These are phyloP conservation scores for Scorias spongiosa DNA, from an alignment of 2,329 filamentous ascomycete species.

Conservation along the genomic window DNA sequence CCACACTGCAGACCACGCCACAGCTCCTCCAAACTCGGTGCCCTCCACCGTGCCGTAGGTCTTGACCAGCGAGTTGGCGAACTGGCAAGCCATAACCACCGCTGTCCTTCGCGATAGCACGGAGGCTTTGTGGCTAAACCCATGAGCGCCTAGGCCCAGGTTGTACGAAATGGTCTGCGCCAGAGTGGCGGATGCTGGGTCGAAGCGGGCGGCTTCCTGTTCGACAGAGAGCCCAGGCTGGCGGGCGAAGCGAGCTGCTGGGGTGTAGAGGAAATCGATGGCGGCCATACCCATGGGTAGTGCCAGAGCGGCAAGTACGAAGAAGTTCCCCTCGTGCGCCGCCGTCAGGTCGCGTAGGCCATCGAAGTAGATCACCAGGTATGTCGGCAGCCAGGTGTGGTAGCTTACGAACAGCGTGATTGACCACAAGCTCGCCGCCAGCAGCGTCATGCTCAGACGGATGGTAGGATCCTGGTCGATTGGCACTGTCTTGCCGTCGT, in stretches of 20 bases:
- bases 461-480: constrained; percentile 46
- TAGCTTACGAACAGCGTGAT: constrained; percentile 56
- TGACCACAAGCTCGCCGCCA: constrained; percentile 60
- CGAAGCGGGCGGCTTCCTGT: constrained; percentile 39
- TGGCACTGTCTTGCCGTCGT: constrained; percentile 25
- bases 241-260: constrained; percentile 34
- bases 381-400: constrained; percentile 52
- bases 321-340: constrained; percentile 46
- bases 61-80: constrained; percentile 46
- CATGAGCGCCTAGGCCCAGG: constrained; percentile 42
- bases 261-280: constrained; percentile 63
- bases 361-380: constrained; percentile 63
- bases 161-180: constrained; percentile 58
- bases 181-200: constrained; percentile 50
- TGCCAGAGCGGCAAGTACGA: constrained; percentile 35
- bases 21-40: constrained; percentile 54
- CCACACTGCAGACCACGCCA: constrained; percentile 62
- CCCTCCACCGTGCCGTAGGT: constrained; percentile 52
- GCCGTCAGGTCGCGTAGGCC: constrained; percentile 52
- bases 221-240: constrained; percentile 9
- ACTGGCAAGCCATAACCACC: constrained; percentile 29
- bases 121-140: constrained; percentile 51
- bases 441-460: constrained; percentile 47
- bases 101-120: constrained; percentile 41
- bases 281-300: constrained; percentile 58